Evolutionary conservation across 306 rosid species (phyloP).

Genomic region (Ochetophila trinervis): DNA sequence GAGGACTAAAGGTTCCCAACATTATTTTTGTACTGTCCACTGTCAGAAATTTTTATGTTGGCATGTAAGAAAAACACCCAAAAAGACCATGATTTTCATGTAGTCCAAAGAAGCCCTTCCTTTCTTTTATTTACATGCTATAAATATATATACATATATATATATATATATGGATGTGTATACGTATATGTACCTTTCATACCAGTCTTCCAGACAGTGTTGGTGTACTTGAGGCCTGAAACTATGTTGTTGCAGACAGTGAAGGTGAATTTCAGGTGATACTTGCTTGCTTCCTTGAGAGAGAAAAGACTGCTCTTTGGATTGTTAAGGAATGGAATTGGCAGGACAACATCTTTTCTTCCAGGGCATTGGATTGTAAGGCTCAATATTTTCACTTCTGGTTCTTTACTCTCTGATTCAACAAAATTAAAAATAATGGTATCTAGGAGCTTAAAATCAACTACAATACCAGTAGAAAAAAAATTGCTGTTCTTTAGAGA

Average conservation of each 20-base stretch:
- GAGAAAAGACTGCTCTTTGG: conserved; percentile 63
- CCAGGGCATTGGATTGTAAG: conserved; percentile 65
- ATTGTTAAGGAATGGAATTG: conserved; percentile 51
- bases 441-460: too few species aligned
- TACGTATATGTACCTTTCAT: conserved; percentile 46
- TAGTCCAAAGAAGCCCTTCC: too few species aligned
- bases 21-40: conserved; percentile 73
- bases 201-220: conserved; percentile 68
- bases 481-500: too few species aligned
- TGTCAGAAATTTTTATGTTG: conserved; percentile 14
- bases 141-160: neutral
- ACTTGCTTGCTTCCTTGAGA: conserved; percentile 65
- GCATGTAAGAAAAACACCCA: neutral
- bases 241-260: conserved; percentile 68
- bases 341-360: conserved; percentile 52
- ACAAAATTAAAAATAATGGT: too few species aligned
- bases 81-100: too few species aligned
- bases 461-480: too few species aligned
- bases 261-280: conserved; percentile 54
- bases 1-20: conserved; percentile 90
- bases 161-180: neutral
- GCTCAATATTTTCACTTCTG: conserved; percentile 73
- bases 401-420: conserved; percentile 67
- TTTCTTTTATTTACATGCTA: too few species aligned
- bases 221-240: conserved; percentile 78